Evolutionary conservation across 805 yeast genomes (phyloP).

Genomic region (Hanseniaspora nectarophila): DNA sequence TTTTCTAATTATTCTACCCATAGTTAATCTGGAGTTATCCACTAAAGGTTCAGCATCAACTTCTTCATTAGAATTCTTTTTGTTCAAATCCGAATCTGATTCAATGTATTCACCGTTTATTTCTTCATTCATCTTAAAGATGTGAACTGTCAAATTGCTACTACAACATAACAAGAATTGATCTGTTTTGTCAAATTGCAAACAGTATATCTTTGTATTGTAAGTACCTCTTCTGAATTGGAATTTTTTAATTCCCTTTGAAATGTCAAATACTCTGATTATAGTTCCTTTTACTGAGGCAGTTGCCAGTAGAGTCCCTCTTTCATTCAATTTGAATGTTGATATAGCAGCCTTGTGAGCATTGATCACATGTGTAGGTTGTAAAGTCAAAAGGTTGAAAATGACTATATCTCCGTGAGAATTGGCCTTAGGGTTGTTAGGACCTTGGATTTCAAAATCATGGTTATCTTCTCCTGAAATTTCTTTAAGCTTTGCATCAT

Average conservation of each 20-base stretch:
- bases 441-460: conserved; percentile 11
- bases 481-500: background rate
- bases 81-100: conserved; percentile 11
- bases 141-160: conserved; percentile 84
- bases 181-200: conserved; percentile 63
- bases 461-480: conserved; percentile 5
- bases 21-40: conserved; percentile 58
- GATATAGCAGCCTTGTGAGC: conserved; percentile 65
- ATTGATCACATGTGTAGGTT: conserved; percentile 56
- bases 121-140: conserved; percentile 52
- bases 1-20: conserved; percentile 62
- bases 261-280: conserved; percentile 52
- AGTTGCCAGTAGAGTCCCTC: conserved; percentile 58
- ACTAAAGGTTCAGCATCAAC: conserved; percentile 47
- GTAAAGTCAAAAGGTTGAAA: conserved; percentile 49
- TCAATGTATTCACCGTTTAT: conserved; percentile 20
- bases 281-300: conserved; percentile 72
- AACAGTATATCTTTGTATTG: conserved; percentile 64
- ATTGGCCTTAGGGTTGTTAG: conserved; percentile 15
- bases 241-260: conserved; percentile 48
- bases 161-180: conserved; percentile 69
- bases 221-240: conserved; percentile 77
- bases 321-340: conserved; percentile 48
- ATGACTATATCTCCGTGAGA: conserved; percentile 56
- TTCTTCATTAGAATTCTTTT: background rate